phyloP scores from a whole-genome alignment of 179 eudicot species.

The Silene noctiflora region DNA sequence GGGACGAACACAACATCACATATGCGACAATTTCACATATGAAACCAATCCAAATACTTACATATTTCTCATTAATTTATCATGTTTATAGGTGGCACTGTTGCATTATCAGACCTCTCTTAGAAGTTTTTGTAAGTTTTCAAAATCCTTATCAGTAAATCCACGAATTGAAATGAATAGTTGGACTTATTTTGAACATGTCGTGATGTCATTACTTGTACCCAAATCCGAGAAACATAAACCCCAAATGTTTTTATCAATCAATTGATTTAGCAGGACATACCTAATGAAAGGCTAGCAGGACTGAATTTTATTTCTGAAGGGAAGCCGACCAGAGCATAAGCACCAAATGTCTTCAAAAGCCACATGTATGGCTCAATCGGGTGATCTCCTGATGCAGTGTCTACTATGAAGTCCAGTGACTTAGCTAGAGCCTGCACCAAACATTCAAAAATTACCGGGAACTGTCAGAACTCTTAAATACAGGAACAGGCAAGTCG shows the following conservation, averaged over 20 bases:
- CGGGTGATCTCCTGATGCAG: constrained; percentile 73
- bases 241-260: not conserved
- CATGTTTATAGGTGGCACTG: not conserved
- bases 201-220: not conserved
- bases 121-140: no score
- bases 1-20: not conserved
- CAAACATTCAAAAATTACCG: not conserved
- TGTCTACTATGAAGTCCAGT: constrained; percentile 66
- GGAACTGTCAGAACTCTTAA: no score
- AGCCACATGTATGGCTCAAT: constrained; percentile 63
- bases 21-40: no score
- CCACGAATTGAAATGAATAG: no score
- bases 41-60: no score
- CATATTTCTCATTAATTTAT: no score
- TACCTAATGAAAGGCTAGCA: constrained; percentile 56
- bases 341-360: constrained; percentile 60
- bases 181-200: no score
- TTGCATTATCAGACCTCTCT: not conserved
- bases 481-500: no score
- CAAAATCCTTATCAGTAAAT: no score
- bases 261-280: not conserved
- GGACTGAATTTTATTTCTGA: constrained; percentile 63
- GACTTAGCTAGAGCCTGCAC: constrained; percentile 49
- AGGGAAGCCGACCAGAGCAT: constrained; percentile 65
- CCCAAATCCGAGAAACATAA: not conserved